Evolutionary conservation across 768 basidiomycete genomes (phyloP), one percentile per base, ranked within the genome.

Genomic region (Tricholoma saponaceum): DNA sequence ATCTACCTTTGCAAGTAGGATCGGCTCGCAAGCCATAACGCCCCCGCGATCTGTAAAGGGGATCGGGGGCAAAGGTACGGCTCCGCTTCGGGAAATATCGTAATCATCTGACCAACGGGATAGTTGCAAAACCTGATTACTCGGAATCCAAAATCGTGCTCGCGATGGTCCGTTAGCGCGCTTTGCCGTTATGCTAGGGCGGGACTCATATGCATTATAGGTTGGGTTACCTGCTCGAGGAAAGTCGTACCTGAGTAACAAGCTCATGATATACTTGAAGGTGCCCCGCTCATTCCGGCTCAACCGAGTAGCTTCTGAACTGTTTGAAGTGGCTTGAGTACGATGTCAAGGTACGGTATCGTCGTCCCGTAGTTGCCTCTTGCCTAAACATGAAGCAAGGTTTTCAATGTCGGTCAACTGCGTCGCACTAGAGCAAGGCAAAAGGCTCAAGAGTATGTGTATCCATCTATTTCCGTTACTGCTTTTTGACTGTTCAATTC

Each of bases 81-180:
- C 5, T 30, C 26, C 6, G 16, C 32, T 51, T 49, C 23, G 41
- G 39, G 44, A 52, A 23, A 30, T 22, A 16, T 33, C 13, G 55
- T 32, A 49, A 18, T 56, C 25, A 56, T 28, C 43, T 53, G 13
- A 51, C 59, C 55, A 54, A 56, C 41, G 54, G 37, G 47, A 46
- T 62, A 95, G 92, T 96, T 49, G 89, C 91, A 54, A 98, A 96
- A 71, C 97, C 97, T 5, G 97, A 99, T 67, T 98, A 98, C 66
- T 97, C 95, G 3, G 95, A 98, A 68, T 92, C 93, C 35, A 99
- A 98, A 82, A 97, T 99, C 62, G 94, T 99, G 6, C 83, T 98
- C 10, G 96, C 96, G 2, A 98, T 98, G 92, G 96, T 94, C 53
- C 51, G 74, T 57, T 32, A 23, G 23, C 9, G 33, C 23, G 25